A percentile compares a stretch with the other conserved stretches of the same genome.
Evolutionary conservation across 2,329 filamentous ascomycete genomes (phyloP).

Genomic region (Ceratocystis cubensis): DNA sequence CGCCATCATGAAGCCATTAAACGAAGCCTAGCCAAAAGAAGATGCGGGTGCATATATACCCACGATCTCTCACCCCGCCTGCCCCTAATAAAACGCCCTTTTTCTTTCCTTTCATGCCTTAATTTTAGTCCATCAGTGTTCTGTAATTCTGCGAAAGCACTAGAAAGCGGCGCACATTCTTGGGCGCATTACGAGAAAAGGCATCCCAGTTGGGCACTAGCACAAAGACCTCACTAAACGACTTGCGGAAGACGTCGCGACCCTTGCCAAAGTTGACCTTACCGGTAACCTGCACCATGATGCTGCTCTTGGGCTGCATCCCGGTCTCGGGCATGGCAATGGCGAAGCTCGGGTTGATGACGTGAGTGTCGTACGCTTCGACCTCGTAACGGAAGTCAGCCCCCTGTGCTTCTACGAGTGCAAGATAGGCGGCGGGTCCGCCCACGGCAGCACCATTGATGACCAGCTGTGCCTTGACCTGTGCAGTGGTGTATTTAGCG

Average conservation of each 20-base stretch:
- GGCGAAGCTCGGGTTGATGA: conserved; percentile 56
- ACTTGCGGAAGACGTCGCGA: conserved; percentile 49
- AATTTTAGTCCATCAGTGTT: conserved; percentile 28
- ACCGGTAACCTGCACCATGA: conserved; percentile 63
- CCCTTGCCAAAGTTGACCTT: conserved; percentile 55
- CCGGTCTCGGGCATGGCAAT: conserved; percentile 41
- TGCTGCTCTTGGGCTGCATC: conserved; percentile 48
- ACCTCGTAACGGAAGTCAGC: conserved; percentile 53
- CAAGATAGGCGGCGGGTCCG: conserved; percentile 52
- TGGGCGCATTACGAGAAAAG: conserved; percentile 40
- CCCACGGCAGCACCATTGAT: conserved; percentile 63
- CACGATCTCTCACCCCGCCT: too few species aligned
- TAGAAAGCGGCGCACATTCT: conserved; percentile 47
- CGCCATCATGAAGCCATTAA: conserved; percentile 14
- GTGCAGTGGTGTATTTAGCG: conserved; percentile 17
- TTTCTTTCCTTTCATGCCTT: neutral
- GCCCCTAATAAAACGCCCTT: neutral
- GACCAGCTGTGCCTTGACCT: conserved; percentile 53
- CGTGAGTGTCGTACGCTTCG: conserved; percentile 63
- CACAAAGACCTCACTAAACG: conserved; percentile 70
- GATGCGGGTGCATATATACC: too few species aligned
- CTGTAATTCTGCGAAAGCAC: conserved; percentile 64
- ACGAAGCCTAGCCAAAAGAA: neutral
- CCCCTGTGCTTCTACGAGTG: conserved; percentile 54
- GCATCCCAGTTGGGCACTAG: conserved; percentile 64